phyloP scores from a whole-genome alignment of 1,284 basidiomycete genomes.

The Irpex sp. region DNA sequence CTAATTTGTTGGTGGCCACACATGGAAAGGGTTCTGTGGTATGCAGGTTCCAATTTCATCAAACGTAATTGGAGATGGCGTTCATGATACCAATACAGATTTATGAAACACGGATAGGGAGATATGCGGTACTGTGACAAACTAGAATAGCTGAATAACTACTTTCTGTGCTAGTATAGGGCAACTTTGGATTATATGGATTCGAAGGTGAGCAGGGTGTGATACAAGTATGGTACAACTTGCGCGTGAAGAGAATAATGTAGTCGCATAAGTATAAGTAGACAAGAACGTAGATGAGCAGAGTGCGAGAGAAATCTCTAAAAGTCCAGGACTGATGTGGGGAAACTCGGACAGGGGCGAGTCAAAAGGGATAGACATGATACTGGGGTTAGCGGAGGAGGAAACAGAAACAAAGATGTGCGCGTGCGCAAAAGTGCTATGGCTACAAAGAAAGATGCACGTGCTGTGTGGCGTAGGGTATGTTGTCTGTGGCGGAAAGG shows the following conservation, averaged over 20 bases:
- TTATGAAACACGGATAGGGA: too few relatives aligned
- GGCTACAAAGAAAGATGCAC: not conserved
- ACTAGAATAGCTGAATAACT: too few relatives aligned
- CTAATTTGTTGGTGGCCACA: not conserved
- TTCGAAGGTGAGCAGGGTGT: not conserved
- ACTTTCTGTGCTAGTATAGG: too few relatives aligned
- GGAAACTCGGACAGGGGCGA: not conserved
- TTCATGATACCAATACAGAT: too few relatives aligned
- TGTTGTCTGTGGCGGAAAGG: not conserved
- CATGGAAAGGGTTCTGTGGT: not conserved
- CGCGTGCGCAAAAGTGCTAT: not conserved
- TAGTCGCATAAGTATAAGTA: not conserved
- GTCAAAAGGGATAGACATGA: not conserved
- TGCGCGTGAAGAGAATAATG: not conserved
- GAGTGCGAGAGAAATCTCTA: not conserved
- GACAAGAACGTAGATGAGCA: not conserved
- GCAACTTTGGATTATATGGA: too few relatives aligned
- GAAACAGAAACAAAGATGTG: not conserved
- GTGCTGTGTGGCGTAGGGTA: not conserved
- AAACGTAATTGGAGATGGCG: too few relatives aligned
- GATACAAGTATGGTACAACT: not conserved
- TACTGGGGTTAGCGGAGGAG: not conserved
- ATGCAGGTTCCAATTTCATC: too few relatives aligned
- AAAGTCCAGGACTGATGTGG: not conserved
- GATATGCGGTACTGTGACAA: too few relatives aligned